These are phyloP conservation scores for Hyphopichia homilentoma DNA, from an alignment of 805 yeast species.

Conservation along the genomic window DNA sequence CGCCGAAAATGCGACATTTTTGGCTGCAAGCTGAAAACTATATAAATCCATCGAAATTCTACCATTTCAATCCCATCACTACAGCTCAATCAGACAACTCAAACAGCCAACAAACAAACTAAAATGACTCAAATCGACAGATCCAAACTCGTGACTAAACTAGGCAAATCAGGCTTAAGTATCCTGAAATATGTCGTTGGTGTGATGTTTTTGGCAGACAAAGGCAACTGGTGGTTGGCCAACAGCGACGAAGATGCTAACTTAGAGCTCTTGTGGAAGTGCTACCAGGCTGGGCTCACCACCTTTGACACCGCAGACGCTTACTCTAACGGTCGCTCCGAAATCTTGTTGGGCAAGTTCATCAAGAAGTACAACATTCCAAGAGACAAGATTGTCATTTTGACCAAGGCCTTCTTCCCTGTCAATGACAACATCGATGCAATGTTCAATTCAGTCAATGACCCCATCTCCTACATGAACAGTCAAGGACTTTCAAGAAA, in stretches of 20 bases:
- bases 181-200: constrained; percentile 50
- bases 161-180: constrained; percentile 47
- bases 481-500: constrained; percentile 32
- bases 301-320: constrained; percentile 23
- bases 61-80: too few relatives aligned
- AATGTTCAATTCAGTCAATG: constrained; percentile 3
- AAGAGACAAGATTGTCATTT: constrained; percentile 16
- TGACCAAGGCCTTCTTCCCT: constrained; percentile 13
- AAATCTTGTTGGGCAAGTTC: constrained; percentile 16
- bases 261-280: constrained; percentile 20
- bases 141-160: not conserved
- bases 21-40: too few relatives aligned
- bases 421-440: constrained; percentile 5
- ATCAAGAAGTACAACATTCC: constrained; percentile 17
- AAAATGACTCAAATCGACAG: not conserved
- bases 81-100: too few relatives aligned
- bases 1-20: too few relatives aligned
- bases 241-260: constrained; percentile 37
- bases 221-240: constrained; percentile 11
- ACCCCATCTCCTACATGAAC: constrained; percentile 18
- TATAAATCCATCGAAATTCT: too few relatives aligned
- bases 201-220: constrained; percentile 33
- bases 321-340: constrained; percentile 18
- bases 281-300: constrained; percentile 19
- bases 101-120: too few relatives aligned